Evolutionary conservation across 2,329 filamentous ascomycete species (phyloP).

Genomic region (Triangularia verruculosa): DNA sequence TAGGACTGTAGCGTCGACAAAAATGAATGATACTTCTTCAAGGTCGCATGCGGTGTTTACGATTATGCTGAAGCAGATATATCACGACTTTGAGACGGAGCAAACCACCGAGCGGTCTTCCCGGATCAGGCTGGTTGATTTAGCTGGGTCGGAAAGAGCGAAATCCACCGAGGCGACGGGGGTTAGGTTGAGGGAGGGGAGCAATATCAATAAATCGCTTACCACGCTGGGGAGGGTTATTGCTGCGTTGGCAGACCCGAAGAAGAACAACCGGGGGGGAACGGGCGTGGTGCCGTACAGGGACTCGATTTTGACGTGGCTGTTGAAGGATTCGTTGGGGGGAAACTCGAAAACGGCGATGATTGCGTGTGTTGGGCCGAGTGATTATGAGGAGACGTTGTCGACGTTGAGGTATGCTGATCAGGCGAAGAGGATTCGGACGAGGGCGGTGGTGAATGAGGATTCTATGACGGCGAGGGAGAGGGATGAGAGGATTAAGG

Average conservation of each 20-base stretch:
- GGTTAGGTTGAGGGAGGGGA: conserved; percentile 84
- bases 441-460: conserved; percentile 91
- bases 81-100: conserved; percentile 95
- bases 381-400: conserved; percentile 95
- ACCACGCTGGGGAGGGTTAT: conserved; percentile 95
- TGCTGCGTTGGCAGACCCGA: conserved; percentile 76
- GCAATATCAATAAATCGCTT: conserved; percentile 98
- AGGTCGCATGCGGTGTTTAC: conserved; percentile 97
- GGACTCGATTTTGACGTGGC: conserved; percentile 79
- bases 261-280: conserved; percentile 55
- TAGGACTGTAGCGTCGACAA: conserved; percentile 87
- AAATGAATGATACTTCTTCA: conserved; percentile 99
- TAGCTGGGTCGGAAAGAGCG: conserved; percentile 91
- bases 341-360: conserved; percentile 98
- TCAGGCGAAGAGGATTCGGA: conserved; percentile 95
- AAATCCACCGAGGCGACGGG: conserved; percentile 95
- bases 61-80: conserved; percentile 96
- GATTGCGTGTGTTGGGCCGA: conserved; percentile 95
- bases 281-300: conserved; percentile 75
- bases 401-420: conserved; percentile 96
- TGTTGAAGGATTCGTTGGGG: conserved; percentile 91
- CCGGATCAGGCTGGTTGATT: conserved; percentile 88
- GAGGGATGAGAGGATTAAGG: conserved; percentile 86
- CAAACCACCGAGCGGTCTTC: conserved; percentile 94
- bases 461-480: conserved; percentile 81